Conservation (phyloP, 768 basidiomycete genomes). For the Amylocystis lapponica region DNA sequence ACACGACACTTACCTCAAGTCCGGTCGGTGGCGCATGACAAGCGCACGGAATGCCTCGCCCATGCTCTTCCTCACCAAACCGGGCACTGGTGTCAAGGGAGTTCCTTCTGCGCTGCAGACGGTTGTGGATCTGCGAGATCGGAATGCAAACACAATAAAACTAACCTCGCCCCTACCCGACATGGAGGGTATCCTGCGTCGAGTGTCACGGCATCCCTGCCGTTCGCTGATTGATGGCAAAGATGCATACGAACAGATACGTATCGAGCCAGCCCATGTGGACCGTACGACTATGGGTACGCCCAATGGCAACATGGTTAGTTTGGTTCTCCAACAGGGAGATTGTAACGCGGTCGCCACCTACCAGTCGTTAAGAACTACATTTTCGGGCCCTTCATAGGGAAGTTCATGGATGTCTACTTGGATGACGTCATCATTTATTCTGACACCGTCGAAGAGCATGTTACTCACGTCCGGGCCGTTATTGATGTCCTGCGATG, state of each 20-base stretch:
- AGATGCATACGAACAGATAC: constrained; percentile 25
- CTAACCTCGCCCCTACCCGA: constrained; percentile 18
- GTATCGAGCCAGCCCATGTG: constrained; percentile 16
- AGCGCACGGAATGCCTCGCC: background rate
- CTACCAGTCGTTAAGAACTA: constrained; percentile 39
- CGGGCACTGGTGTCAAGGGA: background rate
- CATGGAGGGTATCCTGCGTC: constrained; percentile 11
- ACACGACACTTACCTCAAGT: constrained; percentile 22
- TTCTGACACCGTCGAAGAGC: constrained; percentile 21
- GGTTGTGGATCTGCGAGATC: constrained; percentile 22
- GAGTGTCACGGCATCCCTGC: constrained; percentile 9
- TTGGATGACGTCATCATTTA: constrained; percentile 30
- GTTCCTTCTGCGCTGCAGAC: constrained; percentile 11
- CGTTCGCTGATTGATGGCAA: constrained; percentile 20
- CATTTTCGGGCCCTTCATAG: constrained; percentile 26
- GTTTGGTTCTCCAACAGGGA: constrained; percentile 24
- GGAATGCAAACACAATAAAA: constrained; percentile 28
- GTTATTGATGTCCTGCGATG: constrained; percentile 8
- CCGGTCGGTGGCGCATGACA: constrained; percentile 23
- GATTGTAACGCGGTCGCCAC: constrained; percentile 31
- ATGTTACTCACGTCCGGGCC: constrained; percentile 17
- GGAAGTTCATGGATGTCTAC: constrained; percentile 30
- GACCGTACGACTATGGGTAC: constrained; percentile 19
- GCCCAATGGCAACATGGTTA: constrained; percentile 24
- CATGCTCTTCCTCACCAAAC: background rate